Percentiles rank a stretch among this genome's conserved stretches.
Conservation (phyloP, 768 basidiomycete species). For the Pholiota conissans region DNA sequence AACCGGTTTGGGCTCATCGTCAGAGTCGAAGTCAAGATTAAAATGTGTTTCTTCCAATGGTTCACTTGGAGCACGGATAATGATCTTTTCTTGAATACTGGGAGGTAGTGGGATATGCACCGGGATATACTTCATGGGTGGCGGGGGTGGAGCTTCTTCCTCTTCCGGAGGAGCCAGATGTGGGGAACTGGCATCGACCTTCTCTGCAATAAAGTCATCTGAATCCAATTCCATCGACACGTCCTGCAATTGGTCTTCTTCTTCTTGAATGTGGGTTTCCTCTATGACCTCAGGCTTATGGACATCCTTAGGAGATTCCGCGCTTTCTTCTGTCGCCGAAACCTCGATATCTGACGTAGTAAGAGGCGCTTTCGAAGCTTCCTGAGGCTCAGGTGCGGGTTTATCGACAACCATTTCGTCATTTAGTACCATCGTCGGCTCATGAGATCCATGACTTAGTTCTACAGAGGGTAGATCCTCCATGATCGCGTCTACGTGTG, state of each 20-base stretch:
- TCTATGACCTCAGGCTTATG: background rate
- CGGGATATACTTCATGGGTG: constrained; percentile 6
- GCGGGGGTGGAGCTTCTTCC: no score
- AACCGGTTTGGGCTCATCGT: constrained; percentile 12
- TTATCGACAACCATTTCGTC: background rate
- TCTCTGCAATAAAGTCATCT: background rate
- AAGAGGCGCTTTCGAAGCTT: background rate
- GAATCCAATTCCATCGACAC: constrained; percentile 9
- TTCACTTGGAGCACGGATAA: constrained; percentile 28
- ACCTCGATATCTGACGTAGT: background rate
- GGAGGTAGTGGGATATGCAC: constrained; percentile 21
- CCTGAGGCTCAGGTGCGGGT: background rate
- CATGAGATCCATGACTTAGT: background rate
- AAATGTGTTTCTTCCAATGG: constrained; percentile 10
- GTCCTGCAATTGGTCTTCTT: constrained; percentile 1
- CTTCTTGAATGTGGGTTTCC: no score
- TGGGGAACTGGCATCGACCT: background rate
- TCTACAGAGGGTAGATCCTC: background rate
- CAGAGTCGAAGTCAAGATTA: constrained; percentile 17
- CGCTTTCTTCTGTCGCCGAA: background rate
- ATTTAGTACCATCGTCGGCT: background rate
- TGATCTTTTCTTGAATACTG: constrained; percentile 23
- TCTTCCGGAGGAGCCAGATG: background rate
- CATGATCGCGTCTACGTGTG: background rate
- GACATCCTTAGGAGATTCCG: background rate